phyloP scores from a whole-genome alignment of 2,329 filamentous ascomycete species.

The Colletotrichum spinosum region DNA sequence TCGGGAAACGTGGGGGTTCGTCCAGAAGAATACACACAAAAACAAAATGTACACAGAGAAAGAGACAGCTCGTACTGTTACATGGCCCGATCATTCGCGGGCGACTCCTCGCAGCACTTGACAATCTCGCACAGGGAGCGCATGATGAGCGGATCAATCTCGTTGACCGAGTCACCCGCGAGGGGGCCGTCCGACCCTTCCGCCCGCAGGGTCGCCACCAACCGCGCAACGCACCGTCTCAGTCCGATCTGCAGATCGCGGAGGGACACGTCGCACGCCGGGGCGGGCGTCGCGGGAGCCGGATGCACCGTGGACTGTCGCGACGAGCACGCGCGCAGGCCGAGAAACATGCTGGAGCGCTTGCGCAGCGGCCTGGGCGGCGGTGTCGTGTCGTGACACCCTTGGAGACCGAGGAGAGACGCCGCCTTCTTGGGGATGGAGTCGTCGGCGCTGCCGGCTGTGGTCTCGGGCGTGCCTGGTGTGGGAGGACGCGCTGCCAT shows the following conservation, averaged over 20 bases:
- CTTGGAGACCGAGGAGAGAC: slow-evolving; percentile 59
- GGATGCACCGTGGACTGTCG: slow-evolving; percentile 26
- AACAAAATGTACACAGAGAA: background rate
- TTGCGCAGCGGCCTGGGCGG: slow-evolving; percentile 41
- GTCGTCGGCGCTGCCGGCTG: slow-evolving; percentile 38
- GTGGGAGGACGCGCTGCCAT: slow-evolving; percentile 18
- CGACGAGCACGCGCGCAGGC: slow-evolving; percentile 22
- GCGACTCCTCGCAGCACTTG: slow-evolving; percentile 40
- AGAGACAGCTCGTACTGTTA: slow-evolving; percentile 1
- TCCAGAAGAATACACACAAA: background rate
- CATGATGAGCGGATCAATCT: slow-evolving; percentile 52
- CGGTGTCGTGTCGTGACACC: slow-evolving; percentile 35
- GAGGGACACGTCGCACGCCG: slow-evolving; percentile 47
- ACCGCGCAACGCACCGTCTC: slow-evolving; percentile 60
- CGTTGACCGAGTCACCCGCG: slow-evolving; percentile 40
- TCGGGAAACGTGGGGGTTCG: too few species aligned
- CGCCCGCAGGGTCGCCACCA: slow-evolving; percentile 59
- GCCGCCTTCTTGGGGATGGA: slow-evolving; percentile 65
- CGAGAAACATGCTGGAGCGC: slow-evolving; percentile 30
- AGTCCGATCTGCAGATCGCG: slow-evolving; percentile 62
- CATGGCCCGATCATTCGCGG: slow-evolving; percentile 15
- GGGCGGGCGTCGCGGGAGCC: slow-evolving; percentile 9
- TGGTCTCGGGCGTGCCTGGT: slow-evolving; percentile 27
- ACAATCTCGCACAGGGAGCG: slow-evolving; percentile 58
- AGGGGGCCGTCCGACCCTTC: slow-evolving; percentile 26